phyloP scores from a whole-genome alignment of 768 basidiomycete genomes.

The Rhodotorula kratochvilovae region DNA sequence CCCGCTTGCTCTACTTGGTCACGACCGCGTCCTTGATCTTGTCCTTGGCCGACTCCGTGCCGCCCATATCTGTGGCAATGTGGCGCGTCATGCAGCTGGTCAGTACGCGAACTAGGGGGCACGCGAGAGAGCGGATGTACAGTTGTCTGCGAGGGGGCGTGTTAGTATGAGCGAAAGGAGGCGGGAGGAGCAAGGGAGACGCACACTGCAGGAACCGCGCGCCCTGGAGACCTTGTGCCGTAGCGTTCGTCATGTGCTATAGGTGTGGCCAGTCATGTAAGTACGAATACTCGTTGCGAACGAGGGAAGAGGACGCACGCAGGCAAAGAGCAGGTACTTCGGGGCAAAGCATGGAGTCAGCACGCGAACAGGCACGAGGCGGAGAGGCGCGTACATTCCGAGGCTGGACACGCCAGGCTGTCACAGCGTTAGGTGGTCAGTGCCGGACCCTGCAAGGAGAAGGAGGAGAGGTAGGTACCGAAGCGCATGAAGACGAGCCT shows the following conservation, averaged over 20 bases:
- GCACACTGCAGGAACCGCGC: constrained; percentile 58
- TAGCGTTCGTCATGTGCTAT: constrained; percentile 75
- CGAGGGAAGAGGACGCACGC: constrained; percentile 45
- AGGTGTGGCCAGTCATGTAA: not conserved
- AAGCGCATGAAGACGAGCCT: constrained; percentile 90
- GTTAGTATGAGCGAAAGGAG: not conserved
- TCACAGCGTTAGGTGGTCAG: not conserved
- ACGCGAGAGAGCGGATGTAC: not conserved
- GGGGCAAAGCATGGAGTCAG: constrained; percentile 62
- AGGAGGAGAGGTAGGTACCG: constrained; percentile 52
- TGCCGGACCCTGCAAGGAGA: not conserved
- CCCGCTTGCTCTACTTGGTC: not conserved
- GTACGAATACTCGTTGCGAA: not conserved
- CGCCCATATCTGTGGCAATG: constrained; percentile 20
- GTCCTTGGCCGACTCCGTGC: constrained; percentile 9
- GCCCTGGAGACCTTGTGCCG: constrained; percentile 79
- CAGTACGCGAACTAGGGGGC: not conserved
- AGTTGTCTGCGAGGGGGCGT: constrained; percentile 28
- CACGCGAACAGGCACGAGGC: not conserved
- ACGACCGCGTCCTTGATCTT: constrained; percentile 30
- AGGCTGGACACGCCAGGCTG: constrained; percentile 92
- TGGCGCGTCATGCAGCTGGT: too few species aligned
- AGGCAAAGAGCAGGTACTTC: constrained; percentile 90
- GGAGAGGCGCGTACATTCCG: constrained; percentile 63
- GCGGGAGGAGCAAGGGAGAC: not conserved